Conservation (phyloP, 257 asterid genomes). For the Jasminum sambac region DNA sequence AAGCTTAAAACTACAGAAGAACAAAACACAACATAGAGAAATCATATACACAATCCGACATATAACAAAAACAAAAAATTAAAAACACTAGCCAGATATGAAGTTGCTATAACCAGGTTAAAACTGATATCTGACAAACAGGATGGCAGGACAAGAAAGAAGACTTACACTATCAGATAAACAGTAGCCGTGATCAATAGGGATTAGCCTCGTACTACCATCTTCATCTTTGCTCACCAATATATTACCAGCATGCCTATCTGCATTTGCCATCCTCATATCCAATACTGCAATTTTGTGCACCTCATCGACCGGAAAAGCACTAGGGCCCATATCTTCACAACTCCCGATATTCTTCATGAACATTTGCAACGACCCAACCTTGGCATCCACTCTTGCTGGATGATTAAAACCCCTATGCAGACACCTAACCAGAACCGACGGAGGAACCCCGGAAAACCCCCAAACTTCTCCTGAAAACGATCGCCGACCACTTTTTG, state of each 20-base stretch:
- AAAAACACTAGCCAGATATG: constrained; percentile 9
- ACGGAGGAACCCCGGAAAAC: constrained; percentile 85
- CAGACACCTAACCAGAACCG: constrained; percentile 61
- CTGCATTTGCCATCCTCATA: constrained; percentile 87
- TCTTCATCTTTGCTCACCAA: constrained; percentile 66
- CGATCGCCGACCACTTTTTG: constrained; percentile 68
- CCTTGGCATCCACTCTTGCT: constrained; percentile 47
- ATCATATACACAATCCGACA: constrained; percentile 1
- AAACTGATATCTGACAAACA: neutral
- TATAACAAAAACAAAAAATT: constrained; percentile 7
- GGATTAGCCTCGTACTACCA: constrained; percentile 64
- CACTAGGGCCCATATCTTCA: constrained; percentile 85
- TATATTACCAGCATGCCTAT: constrained; percentile 92
- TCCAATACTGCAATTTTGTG: constrained; percentile 88
- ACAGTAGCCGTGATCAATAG: constrained; percentile 97
- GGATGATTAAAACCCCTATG: constrained; percentile 81
- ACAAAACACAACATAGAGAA: neutral
- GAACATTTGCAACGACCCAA: constrained; percentile 82
- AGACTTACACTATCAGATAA: constrained; percentile 85
- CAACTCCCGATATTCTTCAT: constrained; percentile 80
- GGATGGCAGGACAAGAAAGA: constrained; percentile 8
- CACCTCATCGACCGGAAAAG: constrained; percentile 79
- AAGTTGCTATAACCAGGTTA: constrained; percentile 2
- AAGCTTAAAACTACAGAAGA: constrained; percentile 2
- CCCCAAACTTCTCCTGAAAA: constrained; percentile 56